Percentiles rank a stretch among this genome's conserved stretches.
Conservation (phyloP, 306 rosid species). For the Fragaria vesca region DNA sequence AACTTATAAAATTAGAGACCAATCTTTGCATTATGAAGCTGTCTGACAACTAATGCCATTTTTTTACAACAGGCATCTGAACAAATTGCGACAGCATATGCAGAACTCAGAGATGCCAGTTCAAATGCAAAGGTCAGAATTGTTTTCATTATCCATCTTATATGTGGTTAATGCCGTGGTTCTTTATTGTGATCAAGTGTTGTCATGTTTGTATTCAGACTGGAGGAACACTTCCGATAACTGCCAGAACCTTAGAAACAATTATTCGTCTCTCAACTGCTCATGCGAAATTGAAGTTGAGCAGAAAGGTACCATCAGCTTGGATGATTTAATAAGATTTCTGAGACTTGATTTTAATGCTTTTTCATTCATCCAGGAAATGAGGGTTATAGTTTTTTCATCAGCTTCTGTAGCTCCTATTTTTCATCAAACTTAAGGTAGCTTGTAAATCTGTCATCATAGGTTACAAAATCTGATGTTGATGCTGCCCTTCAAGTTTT, state of each 20-base stretch:
- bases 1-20: constrained; percentile 16
- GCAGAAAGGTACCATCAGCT: constrained; percentile 56
- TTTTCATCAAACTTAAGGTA: not conserved
- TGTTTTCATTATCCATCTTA: constrained; percentile 10
- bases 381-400: not conserved
- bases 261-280: constrained; percentile 97
- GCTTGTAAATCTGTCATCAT: constrained; percentile 14
- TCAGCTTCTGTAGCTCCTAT: not conserved
- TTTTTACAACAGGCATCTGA: constrained; percentile 78
- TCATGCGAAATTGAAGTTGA: constrained; percentile 92
- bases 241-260: constrained; percentile 98
- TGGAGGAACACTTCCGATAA: constrained; percentile 96
- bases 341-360: not conserved
- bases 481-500: constrained; percentile 84
- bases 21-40: constrained; percentile 10
- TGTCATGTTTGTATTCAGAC: constrained; percentile 55
- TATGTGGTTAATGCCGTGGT: constrained; percentile 6
- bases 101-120: constrained; percentile 80
- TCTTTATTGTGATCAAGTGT: constrained; percentile 18
- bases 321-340: not conserved
- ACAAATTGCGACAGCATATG: constrained; percentile 84
- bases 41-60: constrained; percentile 6
- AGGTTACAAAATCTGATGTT: constrained; percentile 90
- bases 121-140: constrained; percentile 77
- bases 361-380: not conserved